phyloP scores from a whole-genome alignment of 2,329 filamentous ascomycete species.

The Cryphonectria parasitica region DNA sequence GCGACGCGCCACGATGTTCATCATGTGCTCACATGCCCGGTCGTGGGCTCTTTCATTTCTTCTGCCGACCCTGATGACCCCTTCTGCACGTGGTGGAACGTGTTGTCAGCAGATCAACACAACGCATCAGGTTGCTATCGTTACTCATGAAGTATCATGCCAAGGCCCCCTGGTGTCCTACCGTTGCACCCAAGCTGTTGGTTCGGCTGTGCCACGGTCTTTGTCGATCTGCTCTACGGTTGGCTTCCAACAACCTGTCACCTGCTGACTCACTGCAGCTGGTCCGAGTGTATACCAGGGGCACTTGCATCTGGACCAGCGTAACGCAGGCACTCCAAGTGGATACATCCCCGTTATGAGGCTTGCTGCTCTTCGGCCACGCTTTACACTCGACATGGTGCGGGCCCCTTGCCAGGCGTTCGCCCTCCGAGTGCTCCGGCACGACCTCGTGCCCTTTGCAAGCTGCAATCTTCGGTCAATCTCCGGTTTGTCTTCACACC shows the following conservation, averaged over 20 bases:
- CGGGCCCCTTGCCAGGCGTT: background rate
- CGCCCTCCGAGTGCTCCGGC: background rate
- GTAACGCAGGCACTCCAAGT: background rate
- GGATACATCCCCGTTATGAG: background rate
- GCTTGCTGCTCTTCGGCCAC: background rate
- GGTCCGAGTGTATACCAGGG: background rate
- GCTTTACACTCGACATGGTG: background rate
- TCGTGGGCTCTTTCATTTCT: background rate
- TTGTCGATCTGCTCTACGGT: background rate
- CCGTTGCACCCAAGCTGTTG: background rate
- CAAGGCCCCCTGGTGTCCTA: background rate
- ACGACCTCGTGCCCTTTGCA: background rate
- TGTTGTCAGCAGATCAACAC: background rate
- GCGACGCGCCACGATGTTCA: background rate
- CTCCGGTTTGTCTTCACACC: background rate
- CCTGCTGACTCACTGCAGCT: conserved; percentile 6
- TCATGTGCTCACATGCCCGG: background rate
- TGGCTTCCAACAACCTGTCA: background rate
- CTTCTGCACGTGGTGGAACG: background rate
- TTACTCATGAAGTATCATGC: background rate
- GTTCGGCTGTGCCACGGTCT: background rate
- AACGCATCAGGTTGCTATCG: background rate
- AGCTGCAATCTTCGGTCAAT: background rate
- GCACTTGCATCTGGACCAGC: background rate
- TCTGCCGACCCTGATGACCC: background rate